These are phyloP conservation scores for Torulaspora pretoriensis DNA, from an alignment of 1,139 yeast genomes.

Conservation along the genomic window DNA sequence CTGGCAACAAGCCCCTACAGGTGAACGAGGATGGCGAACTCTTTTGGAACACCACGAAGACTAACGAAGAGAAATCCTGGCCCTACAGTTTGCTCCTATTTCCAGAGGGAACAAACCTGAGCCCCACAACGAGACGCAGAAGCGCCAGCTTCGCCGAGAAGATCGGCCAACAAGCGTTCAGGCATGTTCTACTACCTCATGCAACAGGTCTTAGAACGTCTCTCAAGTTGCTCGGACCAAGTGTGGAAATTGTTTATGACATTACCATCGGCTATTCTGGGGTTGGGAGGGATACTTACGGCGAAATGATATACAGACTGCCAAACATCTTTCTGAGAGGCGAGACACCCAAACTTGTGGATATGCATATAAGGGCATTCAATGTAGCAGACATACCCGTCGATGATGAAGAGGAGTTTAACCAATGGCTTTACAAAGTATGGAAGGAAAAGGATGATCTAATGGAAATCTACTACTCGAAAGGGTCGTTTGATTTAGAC, in stretches of 20 bases:
- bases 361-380: slow-evolving; percentile 59
- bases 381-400: slow-evolving; percentile 62
- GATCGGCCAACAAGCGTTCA: slow-evolving; percentile 45
- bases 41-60: slow-evolving; percentile 19
- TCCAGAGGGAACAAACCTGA: slow-evolving; percentile 94
- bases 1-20: slow-evolving; percentile 40
- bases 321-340: slow-evolving; percentile 63
- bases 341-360: slow-evolving; percentile 61
- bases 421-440: slow-evolving; percentile 66
- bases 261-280: slow-evolving; percentile 80
- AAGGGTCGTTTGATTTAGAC: slow-evolving; percentile 47
- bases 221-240: slow-evolving; percentile 52
- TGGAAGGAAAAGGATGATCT: slow-evolving; percentile 79
- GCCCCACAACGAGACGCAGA: slow-evolving; percentile 56
- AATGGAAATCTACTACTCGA: slow-evolving; percentile 54
- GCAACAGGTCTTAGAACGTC: slow-evolving; percentile 72
- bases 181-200: slow-evolving; percentile 74
- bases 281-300: slow-evolving; percentile 56
- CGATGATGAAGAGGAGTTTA: slow-evolving; percentile 58
- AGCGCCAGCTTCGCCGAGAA: slow-evolving; percentile 56
- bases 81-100: slow-evolving; percentile 61
- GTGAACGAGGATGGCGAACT: slow-evolving; percentile 31
- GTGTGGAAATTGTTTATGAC: slow-evolving; percentile 72
- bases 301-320: slow-evolving; percentile 73
- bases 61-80: slow-evolving; percentile 40